phyloP scores from a whole-genome alignment of 768 basidiomycete genomes.

The Auriscalpium microsporum region DNA sequence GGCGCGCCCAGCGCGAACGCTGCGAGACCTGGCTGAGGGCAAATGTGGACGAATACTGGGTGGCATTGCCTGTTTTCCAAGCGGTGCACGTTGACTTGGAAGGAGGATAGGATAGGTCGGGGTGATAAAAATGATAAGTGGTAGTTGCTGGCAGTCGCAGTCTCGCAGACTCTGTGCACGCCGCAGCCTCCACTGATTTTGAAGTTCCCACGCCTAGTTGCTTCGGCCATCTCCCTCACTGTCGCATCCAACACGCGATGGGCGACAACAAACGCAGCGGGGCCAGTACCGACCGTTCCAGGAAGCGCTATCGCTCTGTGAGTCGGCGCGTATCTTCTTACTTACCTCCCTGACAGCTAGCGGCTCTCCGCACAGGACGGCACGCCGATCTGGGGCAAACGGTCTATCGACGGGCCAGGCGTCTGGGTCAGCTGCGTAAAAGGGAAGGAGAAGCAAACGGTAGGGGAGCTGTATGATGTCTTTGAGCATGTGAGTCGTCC shows the following conservation, averaged over 20 bases:
- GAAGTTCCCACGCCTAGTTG: neutral
- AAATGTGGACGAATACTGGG: too few species aligned
- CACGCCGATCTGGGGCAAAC: conserved; percentile 56
- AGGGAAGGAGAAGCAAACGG: conserved; percentile 72
- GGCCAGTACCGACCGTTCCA: neutral
- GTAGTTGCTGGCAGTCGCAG: too few species aligned
- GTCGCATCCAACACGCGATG: neutral
- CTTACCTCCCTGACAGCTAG: neutral
- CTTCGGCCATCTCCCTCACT: neutral
- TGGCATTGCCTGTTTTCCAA: too few species aligned
- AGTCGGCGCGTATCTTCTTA: neutral
- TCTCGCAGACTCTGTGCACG: too few species aligned
- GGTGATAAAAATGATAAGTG: too few species aligned
- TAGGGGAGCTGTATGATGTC: conserved; percentile 70
- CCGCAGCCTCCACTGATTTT: too few species aligned
- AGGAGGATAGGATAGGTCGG: too few species aligned
- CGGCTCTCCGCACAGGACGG: conserved; percentile 44
- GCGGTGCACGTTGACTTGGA: too few species aligned
- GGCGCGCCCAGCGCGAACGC: too few species aligned
- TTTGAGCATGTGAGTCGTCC: conserved; percentile 57
- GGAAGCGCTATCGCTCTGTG: conserved; percentile 4
- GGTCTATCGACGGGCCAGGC: conserved; percentile 69
- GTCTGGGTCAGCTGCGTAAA: conserved; percentile 82
- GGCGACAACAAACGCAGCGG: neutral
- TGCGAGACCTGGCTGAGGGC: too few species aligned